Evolutionary conservation across 1,284 basidiomycete genomes (phyloP), one percentile per base, ranked within the genome.

Genomic region (Rhodotorula sp.): DNA sequence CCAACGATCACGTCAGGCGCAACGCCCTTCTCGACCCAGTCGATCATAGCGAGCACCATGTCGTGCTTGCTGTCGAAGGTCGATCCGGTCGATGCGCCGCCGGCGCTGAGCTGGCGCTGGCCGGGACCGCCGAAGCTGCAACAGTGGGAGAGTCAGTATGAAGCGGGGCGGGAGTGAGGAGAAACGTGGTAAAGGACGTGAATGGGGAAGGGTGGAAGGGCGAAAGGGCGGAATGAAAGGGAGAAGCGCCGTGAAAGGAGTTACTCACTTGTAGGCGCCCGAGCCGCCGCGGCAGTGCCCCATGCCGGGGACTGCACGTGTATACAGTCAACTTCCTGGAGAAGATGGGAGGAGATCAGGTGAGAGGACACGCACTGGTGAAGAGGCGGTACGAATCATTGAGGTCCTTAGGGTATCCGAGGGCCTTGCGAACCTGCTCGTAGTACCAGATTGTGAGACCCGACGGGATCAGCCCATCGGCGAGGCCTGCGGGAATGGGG

Each of bases 391-490:
- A 78, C 34, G 71, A 67, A 41, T 77, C 63, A 46, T 62, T 48
- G 21, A 74, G 50, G 51, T 72, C 54, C 50, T 58, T 34, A n/a
- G 65, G 58, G 53, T 67, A 61, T 21, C 65, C 69, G 36, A 78
- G 71, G 27, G 69, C 59, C n/a, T 61, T 60, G 5, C 56, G 56
- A 25, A 77, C 77, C 10, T 64, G 63, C 50, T 78, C 72, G 66
- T 72, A 64, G 50, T 56, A 64, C 15, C 46, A 22, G 34, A 46
- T 37, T 8, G 39, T 59, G 37, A 54, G 64, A 27, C 67, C 72
- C 0, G 73, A 67, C 2, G 77, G 76, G 44, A 78, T 78, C 34
- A 78, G 61, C 8, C 53, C 59, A 48, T 78, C 78, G 5, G 76
- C 67, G n/a, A 72, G 36, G 0, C 78, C 77, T n/a, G 76, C 71